A percentile compares a stretch with the other conserved stretches of the same genome.
phyloP scores from a whole-genome alignment of 139 green algal genomes.

The Ettlia oleoabundans region DNA sequence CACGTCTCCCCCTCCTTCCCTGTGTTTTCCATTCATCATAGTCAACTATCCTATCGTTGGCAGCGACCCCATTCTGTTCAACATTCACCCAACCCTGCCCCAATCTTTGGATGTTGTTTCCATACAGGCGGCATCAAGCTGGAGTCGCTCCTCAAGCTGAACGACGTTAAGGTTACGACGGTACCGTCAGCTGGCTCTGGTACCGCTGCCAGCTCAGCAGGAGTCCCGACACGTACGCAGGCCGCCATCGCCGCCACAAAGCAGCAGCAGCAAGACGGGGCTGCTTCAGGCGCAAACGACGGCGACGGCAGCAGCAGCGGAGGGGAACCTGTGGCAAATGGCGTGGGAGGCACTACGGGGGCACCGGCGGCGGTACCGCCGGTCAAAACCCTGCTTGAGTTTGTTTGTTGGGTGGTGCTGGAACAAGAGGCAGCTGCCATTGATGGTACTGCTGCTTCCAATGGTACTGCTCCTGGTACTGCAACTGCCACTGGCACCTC shows the following conservation, averaged over 20 bases:
- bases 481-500: background rate
- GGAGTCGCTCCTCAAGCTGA: constrained; percentile 54
- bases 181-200: background rate
- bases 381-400: constrained; percentile 42
- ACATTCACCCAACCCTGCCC: background rate
- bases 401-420: constrained; percentile 45
- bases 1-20: too few relatives aligned
- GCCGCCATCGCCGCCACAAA: too few relatives aligned
- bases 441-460: background rate
- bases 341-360: background rate
- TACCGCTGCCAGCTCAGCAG: background rate
- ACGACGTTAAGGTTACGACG: constrained; percentile 46
- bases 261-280: background rate
- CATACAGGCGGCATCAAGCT: constrained; percentile 38
- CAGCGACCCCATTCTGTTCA: background rate
- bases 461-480: background rate
- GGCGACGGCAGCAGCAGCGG: background rate
- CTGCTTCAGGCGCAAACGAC: background rate
- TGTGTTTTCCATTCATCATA: too few relatives aligned
- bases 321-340: background rate
- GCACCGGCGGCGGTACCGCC: background rate
- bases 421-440: constrained; percentile 5
- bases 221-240: background rate
- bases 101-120: too few relatives aligned
- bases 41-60: too few relatives aligned